phyloP scores from a whole-genome alignment of 2,329 filamentous ascomycete genomes.

The Colletotrichum phormii region DNA sequence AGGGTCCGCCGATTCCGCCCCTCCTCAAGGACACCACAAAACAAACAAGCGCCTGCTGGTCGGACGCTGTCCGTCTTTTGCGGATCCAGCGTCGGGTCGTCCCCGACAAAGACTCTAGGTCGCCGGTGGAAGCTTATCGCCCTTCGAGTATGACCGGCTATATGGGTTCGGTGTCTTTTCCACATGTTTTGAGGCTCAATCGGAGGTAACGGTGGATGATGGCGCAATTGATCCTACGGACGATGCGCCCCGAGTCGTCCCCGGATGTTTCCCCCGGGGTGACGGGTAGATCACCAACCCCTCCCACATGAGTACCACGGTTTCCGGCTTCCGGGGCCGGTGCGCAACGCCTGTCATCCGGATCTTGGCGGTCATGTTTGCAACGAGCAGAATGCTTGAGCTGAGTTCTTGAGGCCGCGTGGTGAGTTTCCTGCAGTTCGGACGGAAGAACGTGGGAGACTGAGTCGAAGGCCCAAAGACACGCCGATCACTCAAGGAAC shows the following conservation, averaged over 20 bases:
- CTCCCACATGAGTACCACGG: background rate
- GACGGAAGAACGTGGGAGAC: background rate
- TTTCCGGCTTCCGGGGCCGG: background rate
- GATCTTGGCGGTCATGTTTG: background rate
- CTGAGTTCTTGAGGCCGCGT: background rate
- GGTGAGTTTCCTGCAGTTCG: background rate
- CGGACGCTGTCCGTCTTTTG: background rate
- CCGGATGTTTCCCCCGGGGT: background rate
- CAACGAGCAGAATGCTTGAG: background rate
- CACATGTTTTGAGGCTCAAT: too few relatives aligned
- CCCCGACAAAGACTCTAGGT: slow-evolving; percentile 1
- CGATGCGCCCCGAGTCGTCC: background rate
- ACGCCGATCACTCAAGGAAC: background rate
- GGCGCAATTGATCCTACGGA: slow-evolving; percentile 2
- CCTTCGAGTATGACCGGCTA: too few relatives aligned
- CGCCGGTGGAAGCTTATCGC: slow-evolving; percentile 7
- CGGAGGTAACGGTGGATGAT: background rate
- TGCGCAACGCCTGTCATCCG: background rate
- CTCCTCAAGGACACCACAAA: too few relatives aligned
- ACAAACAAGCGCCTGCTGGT: background rate
- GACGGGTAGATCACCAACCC: background rate
- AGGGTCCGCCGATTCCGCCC: background rate
- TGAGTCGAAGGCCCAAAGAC: background rate
- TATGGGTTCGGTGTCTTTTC: too few relatives aligned
- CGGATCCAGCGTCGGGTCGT: slow-evolving; percentile 15